Evolutionary conservation across 2,329 filamentous ascomycete species (phyloP).

Genomic region (Aspergillus hiratsukae): DNA sequence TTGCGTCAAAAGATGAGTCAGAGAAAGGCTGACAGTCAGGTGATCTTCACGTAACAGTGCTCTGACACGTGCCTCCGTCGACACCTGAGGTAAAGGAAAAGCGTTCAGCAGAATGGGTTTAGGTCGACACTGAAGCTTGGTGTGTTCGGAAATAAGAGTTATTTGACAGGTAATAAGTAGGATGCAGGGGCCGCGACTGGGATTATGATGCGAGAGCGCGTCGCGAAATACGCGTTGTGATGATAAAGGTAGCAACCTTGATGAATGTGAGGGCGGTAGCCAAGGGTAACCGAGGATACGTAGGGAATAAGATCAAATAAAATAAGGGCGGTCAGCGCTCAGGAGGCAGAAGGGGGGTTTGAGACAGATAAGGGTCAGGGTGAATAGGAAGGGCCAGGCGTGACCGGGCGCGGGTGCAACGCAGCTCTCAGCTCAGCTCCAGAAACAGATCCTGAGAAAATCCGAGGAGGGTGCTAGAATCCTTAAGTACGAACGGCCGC

Average conservation of each 20-base stretch:
- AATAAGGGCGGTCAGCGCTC: conserved; percentile 11
- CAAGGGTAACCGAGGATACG: conserved; percentile 5
- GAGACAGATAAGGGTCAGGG: neutral
- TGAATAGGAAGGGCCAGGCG: conserved; percentile 16
- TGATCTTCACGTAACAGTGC: conserved; percentile 12
- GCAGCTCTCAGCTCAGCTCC: conserved; percentile 28
- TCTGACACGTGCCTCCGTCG: conserved; percentile 11
- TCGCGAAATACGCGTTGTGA: conserved; percentile 21
- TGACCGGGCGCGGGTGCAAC: conserved; percentile 14
- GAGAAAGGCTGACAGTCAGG: conserved; percentile 9
- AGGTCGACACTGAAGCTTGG: neutral
- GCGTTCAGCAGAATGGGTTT: neutral
- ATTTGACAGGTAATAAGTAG: conserved; percentile 5
- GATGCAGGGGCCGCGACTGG: conserved; percentile 17
- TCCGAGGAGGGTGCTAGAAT: conserved; percentile 38
- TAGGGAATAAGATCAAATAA: conserved; percentile 9
- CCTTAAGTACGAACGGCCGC: conserved; percentile 38
- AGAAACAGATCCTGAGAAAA: conserved; percentile 36
- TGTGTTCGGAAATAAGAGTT: neutral
- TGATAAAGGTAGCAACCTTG: conserved; percentile 1
- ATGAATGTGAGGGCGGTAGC: conserved; percentile 2
- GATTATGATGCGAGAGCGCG: conserved; percentile 14
- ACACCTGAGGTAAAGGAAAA: conserved; percentile 11
- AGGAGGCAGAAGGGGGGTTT: neutral
- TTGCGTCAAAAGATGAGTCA: conserved; percentile 2